phyloP scores from a whole-genome alignment of 2,329 filamentous ascomycete genomes.

The Calonectria ilicicola region DNA sequence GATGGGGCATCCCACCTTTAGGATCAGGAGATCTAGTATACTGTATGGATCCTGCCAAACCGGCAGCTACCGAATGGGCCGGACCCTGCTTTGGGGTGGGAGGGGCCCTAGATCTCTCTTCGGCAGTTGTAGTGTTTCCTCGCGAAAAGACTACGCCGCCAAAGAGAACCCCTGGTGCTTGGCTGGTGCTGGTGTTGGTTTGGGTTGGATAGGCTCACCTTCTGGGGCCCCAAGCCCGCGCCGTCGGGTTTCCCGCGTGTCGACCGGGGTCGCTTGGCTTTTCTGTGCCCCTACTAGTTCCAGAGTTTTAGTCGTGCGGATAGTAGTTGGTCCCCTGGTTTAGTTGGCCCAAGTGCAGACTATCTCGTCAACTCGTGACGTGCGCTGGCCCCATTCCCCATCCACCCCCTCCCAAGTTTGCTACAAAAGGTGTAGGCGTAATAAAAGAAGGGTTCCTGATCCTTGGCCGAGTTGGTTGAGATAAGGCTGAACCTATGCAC shows the following conservation, averaged over 20 bases:
- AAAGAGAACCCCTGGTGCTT: conserved; percentile 9
- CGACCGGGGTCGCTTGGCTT: conserved; percentile 5
- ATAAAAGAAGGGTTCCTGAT: background rate
- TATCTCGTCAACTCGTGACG: conserved; percentile 7
- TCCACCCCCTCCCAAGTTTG: background rate
- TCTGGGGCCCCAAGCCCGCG: conserved; percentile 13
- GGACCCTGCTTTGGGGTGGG: conserved; percentile 12
- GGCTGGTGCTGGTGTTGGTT: conserved; percentile 16
- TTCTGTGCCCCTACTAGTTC: conserved; percentile 14
- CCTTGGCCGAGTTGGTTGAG: background rate
- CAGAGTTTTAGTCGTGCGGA: background rate
- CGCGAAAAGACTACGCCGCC: background rate
- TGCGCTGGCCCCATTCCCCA: background rate
- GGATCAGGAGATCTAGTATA: conserved; percentile 21
- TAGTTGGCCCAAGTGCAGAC: conserved; percentile 9
- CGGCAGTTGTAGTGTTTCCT: background rate
- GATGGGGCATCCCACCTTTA: conserved; percentile 4
- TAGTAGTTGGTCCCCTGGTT: conserved; percentile 2
- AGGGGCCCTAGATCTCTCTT: background rate
- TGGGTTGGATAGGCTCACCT: conserved; percentile 5
- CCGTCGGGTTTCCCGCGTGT: conserved; percentile 19
- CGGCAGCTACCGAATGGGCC: conserved; percentile 18
- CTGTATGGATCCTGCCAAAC: conserved; percentile 20
- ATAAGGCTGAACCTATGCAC: background rate
- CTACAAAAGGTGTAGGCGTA: background rate